Evolutionary conservation across 2,329 filamentous ascomycete genomes (phyloP).

Genomic region (Aspergillus brunneoviolaceus): DNA sequence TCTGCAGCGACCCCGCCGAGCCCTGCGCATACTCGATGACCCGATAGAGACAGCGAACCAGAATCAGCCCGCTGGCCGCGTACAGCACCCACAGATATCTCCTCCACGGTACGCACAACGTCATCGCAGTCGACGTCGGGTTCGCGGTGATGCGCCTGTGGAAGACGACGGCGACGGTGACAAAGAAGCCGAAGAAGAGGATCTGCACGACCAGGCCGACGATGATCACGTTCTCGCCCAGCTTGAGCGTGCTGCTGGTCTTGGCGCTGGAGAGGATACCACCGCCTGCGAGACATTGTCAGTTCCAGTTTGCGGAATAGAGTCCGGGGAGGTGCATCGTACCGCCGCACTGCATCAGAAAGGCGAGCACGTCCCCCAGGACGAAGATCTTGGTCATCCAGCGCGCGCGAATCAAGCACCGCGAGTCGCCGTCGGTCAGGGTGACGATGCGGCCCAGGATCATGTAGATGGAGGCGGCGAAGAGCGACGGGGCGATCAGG

Average conservation of each 20-base stretch:
- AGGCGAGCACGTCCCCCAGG: conserved; percentile 48
- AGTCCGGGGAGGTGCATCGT: neutral
- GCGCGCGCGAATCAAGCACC: conserved; percentile 42
- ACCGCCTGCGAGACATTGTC: neutral
- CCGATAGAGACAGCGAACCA: conserved; percentile 32
- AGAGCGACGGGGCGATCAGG: conserved; percentile 49
- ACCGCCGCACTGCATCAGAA: conserved; percentile 43
- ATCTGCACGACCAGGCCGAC: conserved; percentile 20
- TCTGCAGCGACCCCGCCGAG: conserved; percentile 23
- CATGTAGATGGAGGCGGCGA: conserved; percentile 53
- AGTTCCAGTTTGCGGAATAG: neutral
- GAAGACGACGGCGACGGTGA: conserved; percentile 17
- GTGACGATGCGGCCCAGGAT: conserved; percentile 47
- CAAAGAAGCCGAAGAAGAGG: conserved; percentile 20
- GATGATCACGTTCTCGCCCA: conserved; percentile 17
- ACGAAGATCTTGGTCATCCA: conserved; percentile 52
- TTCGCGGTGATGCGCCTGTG: conserved; percentile 12
- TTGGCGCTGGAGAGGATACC: conserved; percentile 11
- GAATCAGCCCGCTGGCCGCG: conserved; percentile 25
- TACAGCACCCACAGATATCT: conserved; percentile 18
- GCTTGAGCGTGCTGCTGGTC: neutral
- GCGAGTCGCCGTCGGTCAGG: conserved; percentile 40
- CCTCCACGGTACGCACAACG: neutral
- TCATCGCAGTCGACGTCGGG: conserved; percentile 3
- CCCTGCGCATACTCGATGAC: conserved; percentile 32